A percentile compares a stretch with the other conserved stretches of the same genome.
Conservation (phyloP, 495 filamentous ascomycete genomes). For the Annulohypoxylon bovei region DNA sequence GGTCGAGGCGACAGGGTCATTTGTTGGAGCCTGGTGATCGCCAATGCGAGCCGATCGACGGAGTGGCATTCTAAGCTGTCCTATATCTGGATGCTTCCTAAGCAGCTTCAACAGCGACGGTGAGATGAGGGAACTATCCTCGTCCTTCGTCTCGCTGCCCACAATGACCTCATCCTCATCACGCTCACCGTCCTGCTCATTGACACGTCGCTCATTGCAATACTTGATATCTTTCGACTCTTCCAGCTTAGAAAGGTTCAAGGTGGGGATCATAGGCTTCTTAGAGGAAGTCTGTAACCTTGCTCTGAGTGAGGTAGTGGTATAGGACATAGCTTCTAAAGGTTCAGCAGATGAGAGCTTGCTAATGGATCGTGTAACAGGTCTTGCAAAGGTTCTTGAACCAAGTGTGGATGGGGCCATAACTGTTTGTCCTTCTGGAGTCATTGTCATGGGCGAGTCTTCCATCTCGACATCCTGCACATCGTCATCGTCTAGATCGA, state of each 20-base stretch:
- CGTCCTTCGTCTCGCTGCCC: not conserved
- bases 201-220: too few relatives aligned
- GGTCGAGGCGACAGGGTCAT: not conserved
- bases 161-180: not conserved
- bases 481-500: not conserved
- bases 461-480: slow-evolving; percentile 20
- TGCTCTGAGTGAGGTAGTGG: slow-evolving; percentile 1
- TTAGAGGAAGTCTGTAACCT: slow-evolving; percentile 22
- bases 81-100: slow-evolving; percentile 5
- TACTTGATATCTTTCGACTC: slow-evolving; percentile 16
- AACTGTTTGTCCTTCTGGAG: slow-evolving; percentile 1
- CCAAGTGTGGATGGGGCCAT: not conserved
- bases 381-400: slow-evolving; percentile 6
- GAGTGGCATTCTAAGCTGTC: slow-evolving; percentile 17
- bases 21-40: not conserved
- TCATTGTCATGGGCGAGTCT: slow-evolving; percentile 19
- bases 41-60: slow-evolving; percentile 5
- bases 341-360: not conserved
- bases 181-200: not conserved
- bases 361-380: slow-evolving; percentile 34
- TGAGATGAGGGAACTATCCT: not conserved
- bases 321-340: not conserved
- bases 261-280: not conserved
- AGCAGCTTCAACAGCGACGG: not conserved
- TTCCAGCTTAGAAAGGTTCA: slow-evolving; percentile 18